These are phyloP conservation scores for Penicillium aurantiogriseum DNA, from an alignment of 2,329 filamentous ascomycete genomes.

Conservation along the genomic window DNA sequence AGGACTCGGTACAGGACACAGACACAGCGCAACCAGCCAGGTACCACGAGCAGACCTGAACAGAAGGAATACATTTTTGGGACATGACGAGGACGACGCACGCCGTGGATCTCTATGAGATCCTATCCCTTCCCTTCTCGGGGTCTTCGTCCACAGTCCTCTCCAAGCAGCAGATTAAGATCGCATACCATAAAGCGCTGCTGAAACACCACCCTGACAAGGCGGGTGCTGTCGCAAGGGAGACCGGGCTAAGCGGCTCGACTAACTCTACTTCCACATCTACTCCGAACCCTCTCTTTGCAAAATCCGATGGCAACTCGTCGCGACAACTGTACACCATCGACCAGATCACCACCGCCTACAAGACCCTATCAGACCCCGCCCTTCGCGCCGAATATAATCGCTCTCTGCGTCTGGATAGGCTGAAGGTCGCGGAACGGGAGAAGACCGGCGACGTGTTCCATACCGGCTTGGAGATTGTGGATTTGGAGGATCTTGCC, in stretches of 20 bases:
- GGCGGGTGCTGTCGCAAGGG: slow-evolving; percentile 21
- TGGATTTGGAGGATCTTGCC: slow-evolving; percentile 57
- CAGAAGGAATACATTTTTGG: background rate
- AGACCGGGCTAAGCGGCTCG: slow-evolving; percentile 1
- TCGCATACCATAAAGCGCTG: slow-evolving; percentile 58
- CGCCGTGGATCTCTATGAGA: slow-evolving; percentile 38
- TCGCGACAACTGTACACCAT: slow-evolving; percentile 41
- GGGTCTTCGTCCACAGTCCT: slow-evolving; percentile 22
- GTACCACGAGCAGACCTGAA: background rate
- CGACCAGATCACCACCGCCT: slow-evolving; percentile 61
- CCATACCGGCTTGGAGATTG: slow-evolving; percentile 55
- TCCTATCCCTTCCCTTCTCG: slow-evolving; percentile 40
- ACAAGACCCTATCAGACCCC: slow-evolving; percentile 52
- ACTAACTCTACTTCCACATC: background rate
- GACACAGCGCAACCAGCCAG: background rate
- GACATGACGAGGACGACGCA: slow-evolving; percentile 17
- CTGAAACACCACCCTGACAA: slow-evolving; percentile 62
- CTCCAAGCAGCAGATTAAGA: slow-evolving; percentile 48
- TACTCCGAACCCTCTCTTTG: background rate
- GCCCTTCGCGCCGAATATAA: slow-evolving; percentile 50
- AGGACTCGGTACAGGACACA: background rate
- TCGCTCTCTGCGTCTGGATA: slow-evolving; percentile 39
- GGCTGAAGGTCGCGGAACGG: slow-evolving; percentile 24
- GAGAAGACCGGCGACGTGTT: slow-evolving; percentile 37
- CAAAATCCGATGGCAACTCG: background rate